These are phyloP conservation scores for Chlamydomonas applanata DNA, from an alignment of 139 green algal genomes.

Conservation along the genomic window DNA sequence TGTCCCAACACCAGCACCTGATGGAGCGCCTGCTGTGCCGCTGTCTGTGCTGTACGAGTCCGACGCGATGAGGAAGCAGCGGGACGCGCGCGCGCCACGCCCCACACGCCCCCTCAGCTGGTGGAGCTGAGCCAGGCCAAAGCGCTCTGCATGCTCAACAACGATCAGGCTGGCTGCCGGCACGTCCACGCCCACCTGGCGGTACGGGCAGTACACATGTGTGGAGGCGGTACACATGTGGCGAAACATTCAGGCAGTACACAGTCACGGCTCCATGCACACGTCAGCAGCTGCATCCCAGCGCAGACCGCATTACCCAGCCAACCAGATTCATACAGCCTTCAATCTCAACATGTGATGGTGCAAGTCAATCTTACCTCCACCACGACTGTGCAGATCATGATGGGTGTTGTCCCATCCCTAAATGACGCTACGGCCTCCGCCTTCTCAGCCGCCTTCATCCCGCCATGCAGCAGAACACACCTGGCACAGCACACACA, in stretches of 20 bases:
- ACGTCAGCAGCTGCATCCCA: no score
- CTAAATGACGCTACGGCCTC: slow-evolving; percentile 70
- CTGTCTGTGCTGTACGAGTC: not conserved
- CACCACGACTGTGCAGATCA: slow-evolving; percentile 87
- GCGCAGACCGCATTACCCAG: no score
- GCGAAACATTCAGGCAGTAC: no score
- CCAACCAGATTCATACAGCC: no score
- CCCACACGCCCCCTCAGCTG: slow-evolving; percentile 89
- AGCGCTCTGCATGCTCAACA: slow-evolving; percentile 89
- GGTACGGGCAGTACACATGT: no score
- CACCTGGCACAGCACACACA: slow-evolving; percentile 32
- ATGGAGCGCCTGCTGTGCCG: not conserved
- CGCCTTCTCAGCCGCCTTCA: slow-evolving; percentile 77
- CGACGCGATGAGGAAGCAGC: slow-evolving; percentile 27
- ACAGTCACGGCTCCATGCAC: no score
- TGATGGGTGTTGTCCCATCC: slow-evolving; percentile 58
- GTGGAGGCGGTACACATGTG: no score
- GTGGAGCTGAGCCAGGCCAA: slow-evolving; percentile 93
- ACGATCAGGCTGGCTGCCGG: slow-evolving; percentile 87
- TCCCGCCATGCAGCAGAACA: slow-evolving; percentile 51
- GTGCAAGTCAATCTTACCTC: no score
- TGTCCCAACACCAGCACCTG: not conserved
- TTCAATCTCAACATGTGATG: no score
- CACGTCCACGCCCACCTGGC: slow-evolving; percentile 86
- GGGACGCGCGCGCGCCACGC: slow-evolving; percentile 37